phyloP scores from a whole-genome alignment of 345 rosid species.

The Bruguiera gymnorhiza region DNA sequence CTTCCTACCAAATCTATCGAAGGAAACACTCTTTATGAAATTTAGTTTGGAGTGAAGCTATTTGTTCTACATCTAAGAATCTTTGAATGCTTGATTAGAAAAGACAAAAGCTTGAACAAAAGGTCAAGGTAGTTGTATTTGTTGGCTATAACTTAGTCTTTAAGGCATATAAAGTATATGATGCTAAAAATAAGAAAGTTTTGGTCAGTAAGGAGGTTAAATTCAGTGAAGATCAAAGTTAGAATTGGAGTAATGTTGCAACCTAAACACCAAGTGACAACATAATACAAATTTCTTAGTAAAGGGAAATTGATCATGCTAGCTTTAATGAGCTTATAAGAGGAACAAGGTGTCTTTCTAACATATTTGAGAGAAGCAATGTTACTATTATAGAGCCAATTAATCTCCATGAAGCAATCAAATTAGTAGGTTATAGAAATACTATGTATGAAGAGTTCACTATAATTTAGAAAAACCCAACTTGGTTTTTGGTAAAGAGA shows the following conservation, averaged over 20 bases:
- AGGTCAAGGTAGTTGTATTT: not conserved
- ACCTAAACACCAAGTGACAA: too few species aligned
- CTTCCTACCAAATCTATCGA: not conserved
- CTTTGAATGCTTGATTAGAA: not conserved
- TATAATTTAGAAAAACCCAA: not conserved
- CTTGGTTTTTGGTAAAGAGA: not conserved
- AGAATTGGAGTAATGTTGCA: too few species aligned
- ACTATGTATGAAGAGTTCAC: not conserved
- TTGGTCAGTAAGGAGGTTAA: too few species aligned
- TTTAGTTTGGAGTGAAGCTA: not conserved
- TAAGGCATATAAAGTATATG: too few species aligned
- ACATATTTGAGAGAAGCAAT: not conserved
- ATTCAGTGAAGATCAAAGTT: too few species aligned
- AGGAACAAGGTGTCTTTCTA: not conserved
- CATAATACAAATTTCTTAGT: too few species aligned
- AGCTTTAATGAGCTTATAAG: not conserved
- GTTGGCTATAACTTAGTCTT: not conserved
- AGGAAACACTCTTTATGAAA: not conserved
- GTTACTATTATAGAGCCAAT: not conserved
- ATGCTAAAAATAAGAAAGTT: too few species aligned
- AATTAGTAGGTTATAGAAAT: not conserved
- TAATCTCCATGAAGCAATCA: not conserved
- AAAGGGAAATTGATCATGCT: not conserved
- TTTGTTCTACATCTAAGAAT: not conserved
- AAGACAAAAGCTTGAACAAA: not conserved